phyloP scores from a whole-genome alignment of 2,329 filamentous ascomycete species.

The Tolypocladium paradoxum region DNA sequence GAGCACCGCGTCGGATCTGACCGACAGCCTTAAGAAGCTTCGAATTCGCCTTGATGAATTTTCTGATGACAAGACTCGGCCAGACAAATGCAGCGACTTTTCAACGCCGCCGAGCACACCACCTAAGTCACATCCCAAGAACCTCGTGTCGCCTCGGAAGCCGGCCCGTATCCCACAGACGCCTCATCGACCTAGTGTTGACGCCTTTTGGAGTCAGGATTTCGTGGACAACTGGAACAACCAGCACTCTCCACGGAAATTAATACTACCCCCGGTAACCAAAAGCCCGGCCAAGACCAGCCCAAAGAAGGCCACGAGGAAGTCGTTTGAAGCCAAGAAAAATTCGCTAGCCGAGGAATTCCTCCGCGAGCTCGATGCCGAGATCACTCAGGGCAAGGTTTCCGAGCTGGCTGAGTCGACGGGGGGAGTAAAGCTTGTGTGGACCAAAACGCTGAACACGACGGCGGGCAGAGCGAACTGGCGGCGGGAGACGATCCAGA shows the following conservation, averaged over 20 bases:
- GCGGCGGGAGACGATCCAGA: slow-evolving; percentile 47
- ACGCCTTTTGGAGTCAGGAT: slow-evolving; percentile 50
- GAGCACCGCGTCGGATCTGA: neutral
- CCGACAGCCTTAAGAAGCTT: neutral
- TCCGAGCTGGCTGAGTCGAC: slow-evolving; percentile 46
- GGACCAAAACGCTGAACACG: slow-evolving; percentile 69
- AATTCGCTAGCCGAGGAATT: slow-evolving; percentile 53
- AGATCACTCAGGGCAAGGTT: slow-evolving; percentile 52
- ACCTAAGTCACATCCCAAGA: slow-evolving; percentile 11
- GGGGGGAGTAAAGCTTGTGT: slow-evolving; percentile 60
- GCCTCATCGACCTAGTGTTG: slow-evolving; percentile 40
- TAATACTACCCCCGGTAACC: slow-evolving; percentile 15
- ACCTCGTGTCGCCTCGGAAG: slow-evolving; percentile 21
- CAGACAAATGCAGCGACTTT: slow-evolving; percentile 4
- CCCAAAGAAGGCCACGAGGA: slow-evolving; percentile 32
- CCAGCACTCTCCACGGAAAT: slow-evolving; percentile 42
- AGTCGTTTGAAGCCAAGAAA: slow-evolving; percentile 52
- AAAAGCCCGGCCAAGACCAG: slow-evolving; percentile 13
- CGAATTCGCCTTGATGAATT: neutral
- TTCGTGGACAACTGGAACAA: slow-evolving; percentile 55
- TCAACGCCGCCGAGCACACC: slow-evolving; percentile 7
- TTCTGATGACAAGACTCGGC: neutral
- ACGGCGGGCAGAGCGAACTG: slow-evolving; percentile 70
- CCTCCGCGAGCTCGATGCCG: slow-evolving; percentile 55
- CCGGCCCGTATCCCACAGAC: slow-evolving; percentile 35